phyloP scores from a whole-genome alignment of 1,284 basidiomycete species.

The Boletus sp. region DNA sequence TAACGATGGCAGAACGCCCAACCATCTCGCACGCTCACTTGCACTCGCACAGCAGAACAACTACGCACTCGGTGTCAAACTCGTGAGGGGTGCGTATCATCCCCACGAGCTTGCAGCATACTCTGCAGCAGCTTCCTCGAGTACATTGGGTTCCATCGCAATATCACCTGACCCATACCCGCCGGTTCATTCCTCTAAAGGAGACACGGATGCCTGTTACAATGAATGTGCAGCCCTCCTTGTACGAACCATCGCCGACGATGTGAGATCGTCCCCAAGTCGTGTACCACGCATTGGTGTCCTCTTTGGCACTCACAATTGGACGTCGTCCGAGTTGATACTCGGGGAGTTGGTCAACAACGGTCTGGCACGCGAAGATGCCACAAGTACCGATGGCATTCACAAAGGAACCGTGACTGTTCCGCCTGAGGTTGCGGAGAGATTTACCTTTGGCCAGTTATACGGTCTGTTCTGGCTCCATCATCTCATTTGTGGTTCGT shows the following conservation, averaged over 20 bases:
- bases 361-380: constrained; percentile 47
- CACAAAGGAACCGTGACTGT: constrained; percentile 38
- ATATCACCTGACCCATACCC: constrained; percentile 58
- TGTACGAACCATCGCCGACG: constrained; percentile 48
- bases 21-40: constrained; percentile 64
- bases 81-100: constrained; percentile 94
- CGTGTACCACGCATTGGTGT: constrained; percentile 54
- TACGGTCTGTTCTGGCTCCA: constrained; percentile 55
- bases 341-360: constrained; percentile 55
- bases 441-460: constrained; percentile 78
- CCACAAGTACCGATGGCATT: constrained; percentile 20
- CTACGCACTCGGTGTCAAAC: constrained; percentile 88
- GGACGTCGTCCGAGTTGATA: constrained; percentile 59
- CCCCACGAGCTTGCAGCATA: constrained; percentile 66
- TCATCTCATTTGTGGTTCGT: background rate
- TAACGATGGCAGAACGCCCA: constrained; percentile 50
- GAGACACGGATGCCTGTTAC: constrained; percentile 80
- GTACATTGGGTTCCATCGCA: constrained; percentile 19
- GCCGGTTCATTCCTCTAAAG: constrained; percentile 67
- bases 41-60: constrained; percentile 64
- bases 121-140: constrained; percentile 23
- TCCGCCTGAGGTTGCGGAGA: constrained; percentile 55
- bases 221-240: constrained; percentile 65
- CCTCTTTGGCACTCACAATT: constrained; percentile 87
- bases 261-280: constrained; percentile 15